These are phyloP conservation scores for Solanum ossicruentum DNA, from an alignment of 257 asterid species.

Conservation along the genomic window DNA sequence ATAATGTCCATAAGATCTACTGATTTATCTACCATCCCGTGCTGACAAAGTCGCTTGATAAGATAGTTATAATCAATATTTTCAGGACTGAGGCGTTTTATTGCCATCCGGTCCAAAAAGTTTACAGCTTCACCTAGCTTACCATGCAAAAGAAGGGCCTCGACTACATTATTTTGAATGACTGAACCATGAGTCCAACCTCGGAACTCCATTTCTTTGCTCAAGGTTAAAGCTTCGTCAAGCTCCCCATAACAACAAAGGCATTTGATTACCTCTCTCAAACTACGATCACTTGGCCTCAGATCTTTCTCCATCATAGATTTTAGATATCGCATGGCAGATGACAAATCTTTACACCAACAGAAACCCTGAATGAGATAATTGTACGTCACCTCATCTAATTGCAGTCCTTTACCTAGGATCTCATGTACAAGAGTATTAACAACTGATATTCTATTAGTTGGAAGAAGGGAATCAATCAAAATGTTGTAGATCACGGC, in stretches of 20 bases:
- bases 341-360: slow-evolving; percentile 18
- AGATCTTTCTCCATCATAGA: slow-evolving; percentile 42
- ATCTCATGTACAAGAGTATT: slow-evolving; percentile 20
- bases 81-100: slow-evolving; percentile 25
- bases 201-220: slow-evolving; percentile 53
- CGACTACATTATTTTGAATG: slow-evolving; percentile 37
- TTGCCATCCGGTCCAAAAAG: slow-evolving; percentile 38
- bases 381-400: slow-evolving; percentile 43
- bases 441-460: slow-evolving; percentile 13
- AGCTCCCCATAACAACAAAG: slow-evolving; percentile 32
- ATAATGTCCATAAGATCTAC: slow-evolving; percentile 47
- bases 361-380: slow-evolving; percentile 38
- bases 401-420: slow-evolving; percentile 25
- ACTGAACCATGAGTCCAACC: slow-evolving; percentile 48
- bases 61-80: slow-evolving; percentile 32
- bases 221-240: slow-evolving; percentile 39
- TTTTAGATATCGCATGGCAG: slow-evolving; percentile 27
- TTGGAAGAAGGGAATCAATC: slow-evolving; percentile 41
- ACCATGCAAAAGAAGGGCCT: slow-evolving; percentile 22
- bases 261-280: slow-evolving; percentile 31
- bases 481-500: slow-evolving; percentile 33
- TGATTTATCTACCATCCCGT: slow-evolving; percentile 42
- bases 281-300: slow-evolving; percentile 50
- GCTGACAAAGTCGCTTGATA: slow-evolving; percentile 50
- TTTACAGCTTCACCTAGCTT: slow-evolving; percentile 32